Percentiles rank a stretch among this genome's conserved stretches.
phyloP scores from a whole-genome alignment of 2,329 filamentous ascomycete genomes.

The Colletotrichum salicis region DNA sequence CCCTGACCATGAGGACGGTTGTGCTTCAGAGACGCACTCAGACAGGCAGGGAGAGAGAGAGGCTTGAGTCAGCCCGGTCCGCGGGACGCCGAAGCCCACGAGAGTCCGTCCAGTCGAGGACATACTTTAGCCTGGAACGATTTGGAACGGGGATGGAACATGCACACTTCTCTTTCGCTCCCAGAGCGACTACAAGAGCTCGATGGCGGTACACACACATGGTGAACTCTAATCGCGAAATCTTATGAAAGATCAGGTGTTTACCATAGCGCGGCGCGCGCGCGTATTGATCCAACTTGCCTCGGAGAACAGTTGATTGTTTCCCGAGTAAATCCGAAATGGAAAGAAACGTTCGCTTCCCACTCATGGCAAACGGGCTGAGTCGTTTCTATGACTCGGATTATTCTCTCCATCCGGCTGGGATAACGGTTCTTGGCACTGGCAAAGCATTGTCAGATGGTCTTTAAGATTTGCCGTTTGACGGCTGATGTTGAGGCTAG shows the following conservation, averaged over 20 bases:
- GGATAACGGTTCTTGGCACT: slow-evolving; percentile 8
- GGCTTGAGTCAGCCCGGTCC: slow-evolving; percentile 17
- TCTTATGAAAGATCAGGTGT: slow-evolving; percentile 2
- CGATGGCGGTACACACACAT: background rate
- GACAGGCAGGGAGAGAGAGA: background rate
- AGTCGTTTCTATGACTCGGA: slow-evolving; percentile 25
- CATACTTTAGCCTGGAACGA: slow-evolving; percentile 32
- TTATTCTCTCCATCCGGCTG: background rate
- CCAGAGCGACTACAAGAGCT: background rate
- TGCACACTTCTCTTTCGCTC: background rate
- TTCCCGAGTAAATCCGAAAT: background rate
- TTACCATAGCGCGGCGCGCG: slow-evolving; percentile 17
- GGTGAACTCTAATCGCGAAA: slow-evolving; percentile 3
- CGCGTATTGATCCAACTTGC: background rate
- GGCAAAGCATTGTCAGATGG: background rate
- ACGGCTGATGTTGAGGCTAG: background rate
- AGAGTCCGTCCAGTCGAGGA: background rate
- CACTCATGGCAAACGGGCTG: background rate
- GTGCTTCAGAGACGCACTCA: background rate
- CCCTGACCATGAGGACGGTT: background rate
- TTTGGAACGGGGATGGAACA: slow-evolving; percentile 42
- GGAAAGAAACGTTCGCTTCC: slow-evolving; percentile 5
- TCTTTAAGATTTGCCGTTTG: background rate
- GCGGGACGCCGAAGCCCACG: slow-evolving; percentile 13
- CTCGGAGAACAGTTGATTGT: background rate